phyloP scores from a whole-genome alignment of 2,329 filamentous ascomycete genomes.

The Scolecobasidium constrictum region DNA sequence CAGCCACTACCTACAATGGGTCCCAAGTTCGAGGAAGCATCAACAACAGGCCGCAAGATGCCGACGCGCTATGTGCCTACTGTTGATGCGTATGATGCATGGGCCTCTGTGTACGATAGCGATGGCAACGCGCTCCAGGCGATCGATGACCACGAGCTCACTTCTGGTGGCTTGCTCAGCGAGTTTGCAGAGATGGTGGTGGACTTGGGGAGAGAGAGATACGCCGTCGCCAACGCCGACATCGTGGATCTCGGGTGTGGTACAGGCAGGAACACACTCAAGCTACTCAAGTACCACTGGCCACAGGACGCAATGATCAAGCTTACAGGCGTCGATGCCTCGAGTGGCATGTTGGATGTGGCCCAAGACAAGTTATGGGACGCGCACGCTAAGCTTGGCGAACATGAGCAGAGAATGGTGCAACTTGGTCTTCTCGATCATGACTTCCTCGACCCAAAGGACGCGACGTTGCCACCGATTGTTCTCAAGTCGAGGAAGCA shows the following conservation, averaged over 20 bases:
- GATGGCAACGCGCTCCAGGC: constrained; percentile 57
- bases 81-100: constrained; percentile 36
- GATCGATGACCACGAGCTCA: constrained; percentile 48
- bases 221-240: constrained; percentile 20
- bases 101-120: constrained; percentile 49
- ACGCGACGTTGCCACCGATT: constrained; percentile 6
- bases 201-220: background rate
- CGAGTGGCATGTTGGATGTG: constrained; percentile 44
- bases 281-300: constrained; percentile 31
- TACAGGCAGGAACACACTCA: constrained; percentile 51
- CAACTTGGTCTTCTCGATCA: constrained; percentile 15
- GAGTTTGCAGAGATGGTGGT: constrained; percentile 29
- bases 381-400: constrained; percentile 8
- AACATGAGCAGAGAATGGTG: background rate
- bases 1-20: background rate
- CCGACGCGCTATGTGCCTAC: constrained; percentile 27
- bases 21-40: constrained; percentile 1
- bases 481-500: background rate
- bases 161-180: constrained; percentile 32
- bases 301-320: constrained; percentile 16
- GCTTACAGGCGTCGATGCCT: constrained; percentile 46
- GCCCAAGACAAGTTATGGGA: constrained; percentile 31
- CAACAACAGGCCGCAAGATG: constrained; percentile 14
- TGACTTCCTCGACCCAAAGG: constrained; percentile 20
- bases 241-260: constrained; percentile 56